Conservation (phyloP, 495 filamentous ascomycete genomes). For the Penicillium bovifimosum region DNA sequence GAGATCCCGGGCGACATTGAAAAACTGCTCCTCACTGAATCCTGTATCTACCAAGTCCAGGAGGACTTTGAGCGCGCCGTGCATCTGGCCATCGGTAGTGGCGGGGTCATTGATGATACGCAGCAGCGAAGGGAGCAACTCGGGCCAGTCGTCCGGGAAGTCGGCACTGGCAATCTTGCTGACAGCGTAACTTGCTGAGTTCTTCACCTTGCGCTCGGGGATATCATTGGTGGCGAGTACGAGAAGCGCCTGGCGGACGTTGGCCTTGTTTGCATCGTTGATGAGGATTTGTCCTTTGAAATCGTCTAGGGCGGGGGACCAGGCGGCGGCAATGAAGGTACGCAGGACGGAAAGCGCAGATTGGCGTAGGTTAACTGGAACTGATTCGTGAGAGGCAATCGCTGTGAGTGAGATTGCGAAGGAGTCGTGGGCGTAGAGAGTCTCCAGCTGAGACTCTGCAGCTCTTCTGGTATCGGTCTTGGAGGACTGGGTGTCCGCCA, state of each 20-base stretch:
- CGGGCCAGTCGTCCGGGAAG: constrained; percentile 91
- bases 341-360: constrained; percentile 75
- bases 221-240: constrained; percentile 69
- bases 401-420: constrained; percentile 74
- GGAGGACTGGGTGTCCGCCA: constrained; percentile 71
- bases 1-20: constrained; percentile 75
- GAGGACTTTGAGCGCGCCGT: constrained; percentile 85
- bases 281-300: constrained; percentile 58
- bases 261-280: constrained; percentile 63
- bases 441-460: constrained; percentile 70
- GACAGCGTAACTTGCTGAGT: constrained; percentile 81
- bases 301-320: constrained; percentile 65
- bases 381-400: constrained; percentile 66
- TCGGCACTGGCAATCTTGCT: constrained; percentile 92
- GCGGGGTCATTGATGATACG: constrained; percentile 60
- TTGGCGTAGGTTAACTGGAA: constrained; percentile 71
- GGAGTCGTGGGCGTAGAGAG: constrained; percentile 56
- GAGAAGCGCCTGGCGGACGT: constrained; percentile 63
- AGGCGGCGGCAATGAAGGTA: constrained; percentile 72
- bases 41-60: constrained; percentile 87
- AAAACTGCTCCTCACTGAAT: constrained; percentile 91
- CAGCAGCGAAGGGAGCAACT: constrained; percentile 73
- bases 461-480: constrained; percentile 65
- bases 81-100: constrained; percentile 69
- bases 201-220: constrained; percentile 76